Evolutionary conservation across 2,329 filamentous ascomycete genomes (phyloP).

Genomic region (Cordyceps tenuipes): DNA sequence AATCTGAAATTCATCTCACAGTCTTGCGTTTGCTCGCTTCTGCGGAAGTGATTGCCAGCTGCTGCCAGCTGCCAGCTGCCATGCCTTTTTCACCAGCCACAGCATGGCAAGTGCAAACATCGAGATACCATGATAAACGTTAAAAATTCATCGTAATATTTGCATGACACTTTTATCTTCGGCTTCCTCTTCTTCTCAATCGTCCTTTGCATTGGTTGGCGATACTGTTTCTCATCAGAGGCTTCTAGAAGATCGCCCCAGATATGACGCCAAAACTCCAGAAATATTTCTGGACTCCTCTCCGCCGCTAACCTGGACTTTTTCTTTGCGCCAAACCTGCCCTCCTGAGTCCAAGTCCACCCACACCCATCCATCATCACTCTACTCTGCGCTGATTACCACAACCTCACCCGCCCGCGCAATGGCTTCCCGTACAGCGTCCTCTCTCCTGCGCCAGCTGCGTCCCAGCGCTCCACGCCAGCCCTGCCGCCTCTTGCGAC

Average conservation of each 20-base stretch:
- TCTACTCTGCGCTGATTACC: slow-evolving; percentile 4
- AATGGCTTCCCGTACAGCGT: slow-evolving; percentile 24
- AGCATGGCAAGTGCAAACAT: slow-evolving; percentile 5
- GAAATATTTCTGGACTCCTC: slow-evolving; percentile 8
- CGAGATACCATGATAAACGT: background rate
- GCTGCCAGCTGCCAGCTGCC: slow-evolving; percentile 5
- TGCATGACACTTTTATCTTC: background rate
- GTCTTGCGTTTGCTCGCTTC: slow-evolving; percentile 10
- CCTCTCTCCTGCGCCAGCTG: slow-evolving; percentile 15
- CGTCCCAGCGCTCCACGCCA: slow-evolving; percentile 10
- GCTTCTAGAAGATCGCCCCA: background rate
- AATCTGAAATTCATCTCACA: background rate
- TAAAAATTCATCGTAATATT: background rate
- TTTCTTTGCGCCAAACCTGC: background rate
- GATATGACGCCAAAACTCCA: slow-evolving; percentile 1
- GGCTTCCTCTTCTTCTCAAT: background rate
- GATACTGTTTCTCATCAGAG: no score
- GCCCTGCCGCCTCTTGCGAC: slow-evolving; percentile 8
- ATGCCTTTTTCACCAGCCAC: background rate
- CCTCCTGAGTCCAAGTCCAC: background rate
- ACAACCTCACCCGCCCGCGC: background rate
- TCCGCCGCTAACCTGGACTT: background rate
- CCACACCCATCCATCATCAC: background rate
- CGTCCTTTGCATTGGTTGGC: no score
- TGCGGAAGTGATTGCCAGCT: background rate